Evolutionary conservation across 805 yeast genomes (phyloP).

Genomic region (Groenewaldozyma tartarivorans): DNA sequence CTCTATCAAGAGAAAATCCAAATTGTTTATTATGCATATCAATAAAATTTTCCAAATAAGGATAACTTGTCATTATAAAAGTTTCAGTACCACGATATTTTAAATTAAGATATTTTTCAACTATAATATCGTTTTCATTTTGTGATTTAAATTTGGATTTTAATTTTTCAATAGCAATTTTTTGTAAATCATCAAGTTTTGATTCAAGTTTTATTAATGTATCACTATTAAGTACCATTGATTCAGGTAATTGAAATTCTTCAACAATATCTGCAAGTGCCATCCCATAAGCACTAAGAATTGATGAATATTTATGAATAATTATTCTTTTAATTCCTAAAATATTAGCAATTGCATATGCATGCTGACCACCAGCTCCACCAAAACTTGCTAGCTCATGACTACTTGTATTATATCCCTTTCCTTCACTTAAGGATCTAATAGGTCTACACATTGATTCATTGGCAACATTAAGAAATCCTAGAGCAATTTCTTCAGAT

Average conservation of each 20-base stretch:
- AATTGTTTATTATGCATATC: constrained; percentile 58
- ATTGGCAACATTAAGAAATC: constrained; percentile 75
- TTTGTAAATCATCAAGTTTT: constrained; percentile 38
- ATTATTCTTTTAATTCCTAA: constrained; percentile 61
- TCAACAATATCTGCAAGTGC: constrained; percentile 77
- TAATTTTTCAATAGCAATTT: constrained; percentile 42
- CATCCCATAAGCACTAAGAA: constrained; percentile 82
- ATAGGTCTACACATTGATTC: constrained; percentile 90
- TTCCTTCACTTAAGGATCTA: constrained; percentile 74
- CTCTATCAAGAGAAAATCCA: constrained; percentile 56
- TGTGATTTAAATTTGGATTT: no score
- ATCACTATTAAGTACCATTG: constrained; percentile 30
- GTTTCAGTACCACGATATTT: constrained; percentile 89
- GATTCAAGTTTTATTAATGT: constrained; percentile 30
- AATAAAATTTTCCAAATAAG: constrained; percentile 35
- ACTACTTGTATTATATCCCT: constrained; percentile 55
- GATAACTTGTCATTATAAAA: constrained; percentile 51
- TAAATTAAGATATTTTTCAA: constrained; percentile 64
- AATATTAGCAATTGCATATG: constrained; percentile 62
- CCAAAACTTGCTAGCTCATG: constrained; percentile 80
- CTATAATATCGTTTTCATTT: constrained; percentile 32
- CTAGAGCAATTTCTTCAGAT: constrained; percentile 64
- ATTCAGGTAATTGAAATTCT: constrained; percentile 69
- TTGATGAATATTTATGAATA: constrained; percentile 74
- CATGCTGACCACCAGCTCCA: constrained; percentile 93